Percentiles rank a stretch among this genome's conserved stretches.
Evolutionary conservation across 106 monocot species (phyloP).

Genomic region (Dendrobium nobile): DNA sequence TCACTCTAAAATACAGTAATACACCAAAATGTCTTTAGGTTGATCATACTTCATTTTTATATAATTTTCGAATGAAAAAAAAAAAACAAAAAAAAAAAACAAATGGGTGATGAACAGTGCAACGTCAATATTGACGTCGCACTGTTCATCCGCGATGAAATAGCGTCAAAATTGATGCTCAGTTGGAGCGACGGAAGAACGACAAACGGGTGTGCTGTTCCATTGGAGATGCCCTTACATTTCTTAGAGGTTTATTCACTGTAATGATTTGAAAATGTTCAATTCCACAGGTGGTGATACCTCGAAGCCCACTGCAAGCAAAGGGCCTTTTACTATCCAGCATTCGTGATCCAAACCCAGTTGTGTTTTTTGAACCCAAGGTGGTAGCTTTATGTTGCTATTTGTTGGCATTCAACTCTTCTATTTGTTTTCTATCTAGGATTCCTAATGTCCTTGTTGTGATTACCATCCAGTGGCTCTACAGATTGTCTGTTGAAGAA

Average conservation of each 20-base stretch:
- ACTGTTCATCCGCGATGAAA: no score
- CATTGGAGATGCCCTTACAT: not conserved
- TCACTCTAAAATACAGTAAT: no score
- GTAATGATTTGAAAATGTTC: not conserved
- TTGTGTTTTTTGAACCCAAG: constrained; percentile 98
- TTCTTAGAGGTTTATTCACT: not conserved
- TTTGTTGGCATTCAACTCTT: not conserved
- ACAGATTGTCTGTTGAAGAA: constrained; percentile 88
- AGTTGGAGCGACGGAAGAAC: no score
- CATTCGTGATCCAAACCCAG: constrained; percentile 95
- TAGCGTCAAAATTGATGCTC: no score
- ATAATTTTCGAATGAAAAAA: no score
- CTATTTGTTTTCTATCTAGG: no score
- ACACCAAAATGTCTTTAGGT: no score
- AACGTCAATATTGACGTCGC: no score
- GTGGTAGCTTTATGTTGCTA: constrained; percentile 19
- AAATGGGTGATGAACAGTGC: no score
- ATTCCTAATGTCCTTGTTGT: not conserved
- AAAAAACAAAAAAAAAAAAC: no score
- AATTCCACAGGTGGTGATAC: constrained; percentile 78
- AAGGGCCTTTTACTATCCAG: constrained; percentile 80
- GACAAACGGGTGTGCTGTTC: no score
- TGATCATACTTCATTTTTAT: no score
- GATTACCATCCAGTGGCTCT: constrained; percentile 56
- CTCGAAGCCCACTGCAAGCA: constrained; percentile 84